These are phyloP conservation scores for Talaromyces sp. DNA, from an alignment of 2,329 filamentous ascomycete species.

Conservation along the genomic window DNA sequence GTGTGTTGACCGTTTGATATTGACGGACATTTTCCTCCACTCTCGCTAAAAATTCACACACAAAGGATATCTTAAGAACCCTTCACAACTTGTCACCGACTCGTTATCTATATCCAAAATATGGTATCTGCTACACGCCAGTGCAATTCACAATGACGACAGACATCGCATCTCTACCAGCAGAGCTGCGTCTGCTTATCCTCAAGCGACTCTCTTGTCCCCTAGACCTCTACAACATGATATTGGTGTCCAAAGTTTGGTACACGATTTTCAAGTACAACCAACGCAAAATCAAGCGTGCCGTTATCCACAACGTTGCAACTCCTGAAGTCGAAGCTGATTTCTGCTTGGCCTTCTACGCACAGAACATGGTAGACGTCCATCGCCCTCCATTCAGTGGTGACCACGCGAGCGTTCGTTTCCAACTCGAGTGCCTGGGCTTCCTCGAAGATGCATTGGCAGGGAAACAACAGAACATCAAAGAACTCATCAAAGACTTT, in stretches of 20 bases:
- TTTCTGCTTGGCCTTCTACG: neutral
- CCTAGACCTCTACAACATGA: neutral
- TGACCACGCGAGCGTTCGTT: neutral
- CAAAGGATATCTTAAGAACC: neutral
- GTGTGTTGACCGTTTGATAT: neutral
- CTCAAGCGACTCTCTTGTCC: neutral
- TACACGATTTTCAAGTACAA: neutral
- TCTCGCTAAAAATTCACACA: neutral
- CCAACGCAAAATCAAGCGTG: neutral
- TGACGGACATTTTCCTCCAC: neutral
- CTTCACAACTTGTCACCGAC: neutral
- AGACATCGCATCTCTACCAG: neutral
- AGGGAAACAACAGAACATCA: neutral
- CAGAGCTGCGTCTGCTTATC: neutral
- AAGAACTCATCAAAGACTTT: neutral
- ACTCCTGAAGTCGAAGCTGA: neutral
- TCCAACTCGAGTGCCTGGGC: neutral
- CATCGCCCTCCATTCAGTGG: neutral
- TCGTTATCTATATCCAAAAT: neutral
- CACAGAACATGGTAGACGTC: neutral
- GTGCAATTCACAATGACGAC: neutral
- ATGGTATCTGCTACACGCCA: neutral
- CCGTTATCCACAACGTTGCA: neutral
- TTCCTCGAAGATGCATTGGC: neutral
- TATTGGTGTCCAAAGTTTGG: neutral